Base-by-base conservation (phyloP, 2,329 filamentous ascomycete species). In the Pseudocercospora pini-densiflorae region DNA sequence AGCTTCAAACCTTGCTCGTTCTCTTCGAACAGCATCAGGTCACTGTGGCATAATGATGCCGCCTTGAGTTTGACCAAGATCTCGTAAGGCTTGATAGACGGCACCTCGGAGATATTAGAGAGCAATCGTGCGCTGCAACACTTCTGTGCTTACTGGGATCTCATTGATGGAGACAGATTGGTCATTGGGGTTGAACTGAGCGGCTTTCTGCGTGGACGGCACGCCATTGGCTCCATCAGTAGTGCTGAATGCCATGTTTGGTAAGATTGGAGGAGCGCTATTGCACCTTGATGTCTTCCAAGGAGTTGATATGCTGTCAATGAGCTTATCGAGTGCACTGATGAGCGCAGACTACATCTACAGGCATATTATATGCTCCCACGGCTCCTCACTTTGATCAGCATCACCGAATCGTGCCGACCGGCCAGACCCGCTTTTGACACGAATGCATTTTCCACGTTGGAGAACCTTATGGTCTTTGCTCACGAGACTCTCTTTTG, bases 21-120 rank as follows among this genome's bases (percentile, higher is more conserved):
- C 14, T 62, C 53, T 59, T 70, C 66, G 59, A 70, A 70, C 21
- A 70, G 62, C 68, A 70, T 70, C 43, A 70, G 59, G 33, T 70
- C 68, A 29, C 68, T 70, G 54, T 70, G 68, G 63, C 68, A 70
- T 43, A 70, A 31, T 12, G 68, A 70, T 10, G 68, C 68, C 5
- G 68, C 64, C 19, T 61, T 65, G 47, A 70, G 49, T 47, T 68
- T 70, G 66, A 70, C 66, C 14, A 70, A 54, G 47, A 70, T 68
- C 33, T 70, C 66, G 40, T 66, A 40, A 12, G 68, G 62, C 40
- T 63, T 65, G 59, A 67, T 68, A 9, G 66, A 54, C 7, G 66
- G 68, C 14, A 70, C 51, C 51, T 55, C 2, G 6, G 16, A 58
- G 66, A 8, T 21, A 31, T 53, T 24, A 21, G 1, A 24, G 43